Percentiles rank a stretch among this genome's conserved stretches.
phyloP scores from a whole-genome alignment of 2,329 filamentous ascomycete genomes.

The Aspergillus sp. region DNA sequence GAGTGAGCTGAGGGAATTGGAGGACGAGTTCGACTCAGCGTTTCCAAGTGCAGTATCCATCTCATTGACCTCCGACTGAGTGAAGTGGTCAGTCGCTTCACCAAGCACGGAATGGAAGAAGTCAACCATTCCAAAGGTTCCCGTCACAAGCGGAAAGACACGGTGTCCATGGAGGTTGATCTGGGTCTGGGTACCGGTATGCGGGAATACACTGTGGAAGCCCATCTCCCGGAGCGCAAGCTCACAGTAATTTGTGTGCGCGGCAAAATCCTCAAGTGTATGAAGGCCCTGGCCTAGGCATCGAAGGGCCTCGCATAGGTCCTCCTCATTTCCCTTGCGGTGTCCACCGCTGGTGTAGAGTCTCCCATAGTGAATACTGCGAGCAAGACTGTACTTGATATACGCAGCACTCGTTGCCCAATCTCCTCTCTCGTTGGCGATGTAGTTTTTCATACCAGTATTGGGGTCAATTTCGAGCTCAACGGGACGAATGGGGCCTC shows the following conservation, averaged over 20 bases:
- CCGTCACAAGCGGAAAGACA: slow-evolving; percentile 73
- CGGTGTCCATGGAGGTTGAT: slow-evolving; percentile 65
- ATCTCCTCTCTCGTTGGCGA: slow-evolving; percentile 80
- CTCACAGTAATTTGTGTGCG: slow-evolving; percentile 82
- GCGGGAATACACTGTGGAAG: slow-evolving; percentile 67
- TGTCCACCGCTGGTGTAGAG: slow-evolving; percentile 68
- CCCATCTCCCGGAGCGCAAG: slow-evolving; percentile 73
- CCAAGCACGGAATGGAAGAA: slow-evolving; percentile 76
- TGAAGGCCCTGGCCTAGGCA: slow-evolving; percentile 75
- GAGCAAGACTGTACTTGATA: slow-evolving; percentile 70
- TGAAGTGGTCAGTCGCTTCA: slow-evolving; percentile 80
- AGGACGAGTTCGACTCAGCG: slow-evolving; percentile 55
- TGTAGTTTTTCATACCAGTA: slow-evolving; percentile 99
- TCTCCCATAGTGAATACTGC: slow-evolving; percentile 75
- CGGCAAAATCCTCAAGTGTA: slow-evolving; percentile 75
- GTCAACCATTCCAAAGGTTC: slow-evolving; percentile 75
- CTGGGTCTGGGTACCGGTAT: slow-evolving; percentile 67
- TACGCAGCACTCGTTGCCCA: slow-evolving; percentile 92
- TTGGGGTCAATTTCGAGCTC: slow-evolving; percentile 72
- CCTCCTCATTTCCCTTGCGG: slow-evolving; percentile 65
- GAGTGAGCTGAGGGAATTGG: slow-evolving; percentile 56
- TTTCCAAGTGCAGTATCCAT: slow-evolving; percentile 73
- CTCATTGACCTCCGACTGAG: slow-evolving; percentile 80
- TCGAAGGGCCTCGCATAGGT: slow-evolving; percentile 76
- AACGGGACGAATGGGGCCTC: slow-evolving; percentile 70